Evolutionary conservation across 2,329 filamentous ascomycete species (phyloP), one percentile per base, ranked within the genome.

Genomic region (Cryoendolithus antarcticus): DNA sequence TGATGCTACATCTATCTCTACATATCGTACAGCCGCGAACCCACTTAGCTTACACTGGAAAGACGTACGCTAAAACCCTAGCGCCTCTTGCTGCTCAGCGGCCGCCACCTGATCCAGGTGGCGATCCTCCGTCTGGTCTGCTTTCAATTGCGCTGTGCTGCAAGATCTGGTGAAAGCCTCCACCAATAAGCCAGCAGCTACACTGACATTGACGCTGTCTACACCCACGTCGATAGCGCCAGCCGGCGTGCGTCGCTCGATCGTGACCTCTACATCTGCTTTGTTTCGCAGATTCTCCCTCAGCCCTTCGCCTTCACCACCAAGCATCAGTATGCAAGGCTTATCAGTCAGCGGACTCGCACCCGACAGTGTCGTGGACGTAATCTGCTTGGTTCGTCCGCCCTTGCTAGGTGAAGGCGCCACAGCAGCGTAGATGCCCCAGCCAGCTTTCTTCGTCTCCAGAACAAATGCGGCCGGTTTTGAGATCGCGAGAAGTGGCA

Each of bases 191-290:
- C 77, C 86, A 5, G 84, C 77, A 1, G 91, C 89, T 12, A 93
- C 88, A 55, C 84, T 86, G 30, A 96, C 91, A 57, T 98, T 96
- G 58, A 98, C 63, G 59, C 86, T 94, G 60, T 96, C 89, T 2
- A 98, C 77, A 1, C 71, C 56, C 48, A 77, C 57, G 53, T 72
- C 56, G 52, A 66, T 45, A 55, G 33, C 41, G 9, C 39, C 37
- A 11, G 34, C 40, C 30, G 36, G 43, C 27, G 9, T 35, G 9
- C 46, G 46, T 8, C 43, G 41, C 35, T 47, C 45, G 19, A 98
- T 84, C 5, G 78, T 70, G 10, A 80, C 65, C 19, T 68, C 65
- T 12, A 63, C 64, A 53, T 93, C 76, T 0, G 83, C 80, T 41
- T 74, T 69, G 32, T 71, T 74, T 48, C 74, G 75, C 44, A 91